Evolutionary conservation across 2,329 filamentous ascomycete species (phyloP).

Genomic region (Penicillium vulpinum): DNA sequence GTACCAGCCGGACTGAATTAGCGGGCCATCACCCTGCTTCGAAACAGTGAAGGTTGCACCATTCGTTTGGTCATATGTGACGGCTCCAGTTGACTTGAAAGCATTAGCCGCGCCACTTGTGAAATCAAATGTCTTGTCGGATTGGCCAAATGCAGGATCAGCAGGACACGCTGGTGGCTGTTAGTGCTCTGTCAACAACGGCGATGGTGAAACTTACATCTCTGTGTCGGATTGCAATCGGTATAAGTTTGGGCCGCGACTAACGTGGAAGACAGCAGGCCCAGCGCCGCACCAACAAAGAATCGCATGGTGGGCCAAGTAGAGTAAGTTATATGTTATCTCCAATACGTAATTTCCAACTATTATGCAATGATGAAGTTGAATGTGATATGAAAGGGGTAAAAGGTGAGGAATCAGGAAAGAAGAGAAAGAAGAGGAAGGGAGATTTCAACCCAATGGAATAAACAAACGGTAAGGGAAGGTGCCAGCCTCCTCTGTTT

Average conservation of each 20-base stretch:
- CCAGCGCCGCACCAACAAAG: slow-evolving; percentile 24
- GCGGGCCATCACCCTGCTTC: slow-evolving; percentile 76
- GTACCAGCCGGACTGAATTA: slow-evolving; percentile 88
- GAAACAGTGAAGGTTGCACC: slow-evolving; percentile 81
- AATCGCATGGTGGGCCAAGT: slow-evolving; percentile 35
- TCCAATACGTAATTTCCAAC: too few relatives aligned
- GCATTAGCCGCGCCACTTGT: slow-evolving; percentile 73
- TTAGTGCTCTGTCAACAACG: slow-evolving; percentile 5
- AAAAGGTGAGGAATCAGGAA: background rate
- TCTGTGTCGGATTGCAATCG: slow-evolving; percentile 44
- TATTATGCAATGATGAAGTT: slow-evolving; percentile 7
- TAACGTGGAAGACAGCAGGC: slow-evolving; percentile 30
- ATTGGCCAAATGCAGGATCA: slow-evolving; percentile 77
- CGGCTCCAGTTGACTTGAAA: slow-evolving; percentile 68
- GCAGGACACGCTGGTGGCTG: slow-evolving; percentile 62
- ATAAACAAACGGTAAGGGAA: slow-evolving; percentile 8
- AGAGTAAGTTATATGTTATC: background rate
- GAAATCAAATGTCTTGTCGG: slow-evolving; percentile 78
- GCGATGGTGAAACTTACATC: slow-evolving; percentile 30
- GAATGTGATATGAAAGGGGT: background rate
- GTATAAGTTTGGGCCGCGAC: slow-evolving; percentile 47
- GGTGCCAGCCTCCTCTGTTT: slow-evolving; percentile 27
- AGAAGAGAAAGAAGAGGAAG: slow-evolving; percentile 3
- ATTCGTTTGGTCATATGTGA: slow-evolving; percentile 68
- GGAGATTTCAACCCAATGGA: background rate